Conservation (phyloP, 1,284 basidiomycete genomes). For the Cystobasidium slooffiae region DNA sequence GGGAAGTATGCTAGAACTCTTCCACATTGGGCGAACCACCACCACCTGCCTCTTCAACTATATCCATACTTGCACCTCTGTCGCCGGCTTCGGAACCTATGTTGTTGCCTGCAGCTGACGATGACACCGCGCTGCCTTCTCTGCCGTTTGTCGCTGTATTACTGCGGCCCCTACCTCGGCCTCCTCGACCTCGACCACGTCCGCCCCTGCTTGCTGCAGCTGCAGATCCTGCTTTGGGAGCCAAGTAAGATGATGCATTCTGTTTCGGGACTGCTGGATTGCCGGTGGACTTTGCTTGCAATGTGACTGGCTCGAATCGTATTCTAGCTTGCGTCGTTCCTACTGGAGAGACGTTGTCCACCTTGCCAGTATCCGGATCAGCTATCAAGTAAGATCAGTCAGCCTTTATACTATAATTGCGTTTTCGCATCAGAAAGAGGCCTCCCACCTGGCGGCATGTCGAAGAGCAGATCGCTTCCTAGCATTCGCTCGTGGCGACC, state of each 20-base stretch:
- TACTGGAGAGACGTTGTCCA: background rate
- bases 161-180: background rate
- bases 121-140: background rate
- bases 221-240: background rate
- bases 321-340: constrained; percentile 23
- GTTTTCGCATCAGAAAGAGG: background rate
- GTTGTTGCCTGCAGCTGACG: background rate
- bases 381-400: background rate
- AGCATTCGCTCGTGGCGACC: constrained; percentile 32
- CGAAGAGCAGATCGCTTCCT: constrained; percentile 34
- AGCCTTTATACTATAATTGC: background rate
- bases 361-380: constrained; percentile 17
- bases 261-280: background rate
- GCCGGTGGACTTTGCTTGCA: constrained; percentile 11
- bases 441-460: constrained; percentile 4
- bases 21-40: too few species aligned
- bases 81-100: background rate
- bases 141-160: background rate
- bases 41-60: too few species aligned
- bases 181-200: constrained; percentile 6
- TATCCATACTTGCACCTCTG: background rate
- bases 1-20: too few species aligned
- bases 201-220: background rate
- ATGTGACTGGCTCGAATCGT: constrained; percentile 24
- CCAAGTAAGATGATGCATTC: constrained; percentile 8